A percentile compares a stretch with the other conserved stretches of the same genome.
These are phyloP conservation scores for Pichia sorboxylosa DNA, from an alignment of 1,139 yeast species.

Conservation along the genomic window DNA sequence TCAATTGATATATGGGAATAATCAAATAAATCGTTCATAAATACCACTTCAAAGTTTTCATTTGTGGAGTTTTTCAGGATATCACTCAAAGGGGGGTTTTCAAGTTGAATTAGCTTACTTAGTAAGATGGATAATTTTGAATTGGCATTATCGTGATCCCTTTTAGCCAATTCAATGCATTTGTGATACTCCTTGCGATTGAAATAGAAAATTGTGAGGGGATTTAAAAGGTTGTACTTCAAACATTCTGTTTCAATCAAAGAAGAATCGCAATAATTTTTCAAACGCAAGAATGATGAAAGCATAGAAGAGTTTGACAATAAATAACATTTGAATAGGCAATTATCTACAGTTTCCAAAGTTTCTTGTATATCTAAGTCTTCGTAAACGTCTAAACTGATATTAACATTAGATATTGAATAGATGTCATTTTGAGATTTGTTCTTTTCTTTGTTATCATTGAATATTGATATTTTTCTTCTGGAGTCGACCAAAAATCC, in stretches of 20 bases:
- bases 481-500: conserved; percentile 37
- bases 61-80: conserved; percentile 45
- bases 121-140: conserved; percentile 52
- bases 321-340: conserved; percentile 65
- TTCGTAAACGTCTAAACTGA: conserved; percentile 24
- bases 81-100: conserved; percentile 37
- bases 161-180: conserved; percentile 43
- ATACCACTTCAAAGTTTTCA: conserved; percentile 39
- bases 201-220: conserved; percentile 69
- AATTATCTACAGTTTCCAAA: conserved; percentile 59
- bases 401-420: conserved; percentile 18
- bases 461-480: conserved; percentile 33
- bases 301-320: conserved; percentile 57
- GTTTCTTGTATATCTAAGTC: conserved; percentile 20
- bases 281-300: conserved; percentile 71
- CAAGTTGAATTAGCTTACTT: conserved; percentile 34
- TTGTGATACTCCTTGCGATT: conserved; percentile 51
- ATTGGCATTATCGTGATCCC: conserved; percentile 14
- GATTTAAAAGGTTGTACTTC: conserved; percentile 44
- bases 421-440: conserved; percentile 37
- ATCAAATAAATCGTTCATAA: conserved; percentile 56
- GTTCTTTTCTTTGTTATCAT: conserved; percentile 26
- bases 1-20: conserved; percentile 47
- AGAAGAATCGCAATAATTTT: conserved; percentile 59
- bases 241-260: conserved; percentile 49